These are phyloP conservation scores for Withania somnifera DNA, from an alignment of 305 asterid species.

Conservation along the genomic window DNA sequence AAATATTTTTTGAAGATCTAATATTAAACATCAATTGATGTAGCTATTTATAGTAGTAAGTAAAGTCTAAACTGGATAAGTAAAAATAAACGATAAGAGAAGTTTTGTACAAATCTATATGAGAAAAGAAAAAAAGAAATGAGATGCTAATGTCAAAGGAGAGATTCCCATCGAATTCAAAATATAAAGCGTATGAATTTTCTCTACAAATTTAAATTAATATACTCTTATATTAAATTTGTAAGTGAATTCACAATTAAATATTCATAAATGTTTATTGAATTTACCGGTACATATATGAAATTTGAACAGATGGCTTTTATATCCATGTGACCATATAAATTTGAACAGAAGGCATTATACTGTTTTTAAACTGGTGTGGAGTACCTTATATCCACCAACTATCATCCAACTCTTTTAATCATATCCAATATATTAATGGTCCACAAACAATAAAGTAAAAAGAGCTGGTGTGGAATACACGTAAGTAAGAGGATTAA, in stretches of 20 bases:
- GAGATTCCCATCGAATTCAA: background rate
- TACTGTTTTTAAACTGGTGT: background rate
- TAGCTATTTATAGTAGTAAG: too few species aligned
- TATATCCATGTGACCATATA: background rate
- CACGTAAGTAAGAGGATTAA: constrained; percentile 1
- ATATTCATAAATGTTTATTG: background rate
- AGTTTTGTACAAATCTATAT: too few species aligned
- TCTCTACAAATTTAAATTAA: background rate
- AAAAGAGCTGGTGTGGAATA: background rate
- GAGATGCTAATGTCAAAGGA: background rate
- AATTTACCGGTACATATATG: background rate
- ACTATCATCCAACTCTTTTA: background rate
- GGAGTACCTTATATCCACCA: background rate
- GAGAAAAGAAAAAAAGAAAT: background rate
- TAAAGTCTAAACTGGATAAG: too few species aligned
- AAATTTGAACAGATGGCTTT: background rate
- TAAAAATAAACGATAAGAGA: too few species aligned
- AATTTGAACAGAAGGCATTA: too few species aligned
- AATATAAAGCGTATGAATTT: background rate
- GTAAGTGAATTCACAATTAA: background rate
- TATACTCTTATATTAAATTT: background rate
- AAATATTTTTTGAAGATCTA: too few species aligned
- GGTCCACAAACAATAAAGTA: background rate
- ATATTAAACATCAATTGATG: too few species aligned
- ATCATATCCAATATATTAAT: background rate